phyloP scores from a whole-genome alignment of 306 rosid genomes.

The Astragalus glycyphyllos region DNA sequence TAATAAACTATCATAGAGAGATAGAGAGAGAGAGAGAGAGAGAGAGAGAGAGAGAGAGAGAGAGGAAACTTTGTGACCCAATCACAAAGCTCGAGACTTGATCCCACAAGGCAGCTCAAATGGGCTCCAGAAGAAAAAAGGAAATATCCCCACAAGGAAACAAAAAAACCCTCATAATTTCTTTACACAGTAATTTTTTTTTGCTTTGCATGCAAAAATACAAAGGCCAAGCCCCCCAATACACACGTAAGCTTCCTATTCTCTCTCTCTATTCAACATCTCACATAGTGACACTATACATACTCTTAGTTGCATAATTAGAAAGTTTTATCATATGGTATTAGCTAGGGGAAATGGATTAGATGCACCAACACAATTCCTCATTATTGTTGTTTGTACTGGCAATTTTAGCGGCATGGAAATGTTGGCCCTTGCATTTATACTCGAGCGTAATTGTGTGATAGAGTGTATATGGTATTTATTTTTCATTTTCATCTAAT shows the following conservation, averaged over 20 bases:
- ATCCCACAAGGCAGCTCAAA: slow-evolving; percentile 77
- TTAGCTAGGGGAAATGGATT: too few species aligned
- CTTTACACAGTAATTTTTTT: slow-evolving; percentile 55
- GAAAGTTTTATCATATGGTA: neutral
- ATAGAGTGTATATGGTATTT: too few species aligned
- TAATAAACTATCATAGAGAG: slow-evolving; percentile 62
- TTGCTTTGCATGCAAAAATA: slow-evolving; percentile 80
- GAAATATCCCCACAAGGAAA: slow-evolving; percentile 77
- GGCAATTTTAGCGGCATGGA: too few species aligned
- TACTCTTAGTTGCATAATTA: neutral
- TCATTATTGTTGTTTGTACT: too few species aligned
- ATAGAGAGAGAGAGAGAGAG: slow-evolving; percentile 32
- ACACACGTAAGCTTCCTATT: slow-evolving; percentile 62
- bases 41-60: neutral
- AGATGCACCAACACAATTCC: too few species aligned
- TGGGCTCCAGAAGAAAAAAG: slow-evolving; percentile 82
- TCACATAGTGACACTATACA: neutral
- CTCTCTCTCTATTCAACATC: slow-evolving; percentile 37
- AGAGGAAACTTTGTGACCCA: slow-evolving; percentile 51
- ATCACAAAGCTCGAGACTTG: slow-evolving; percentile 74
- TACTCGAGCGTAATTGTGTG: too few species aligned
- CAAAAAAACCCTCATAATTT: slow-evolving; percentile 65
- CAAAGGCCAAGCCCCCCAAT: slow-evolving; percentile 50
- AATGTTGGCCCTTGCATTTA: too few species aligned
- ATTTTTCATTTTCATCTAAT: too few species aligned